Conservation (phyloP, 805 yeast genomes). For the Metschnikowia kofuensis region DNA sequence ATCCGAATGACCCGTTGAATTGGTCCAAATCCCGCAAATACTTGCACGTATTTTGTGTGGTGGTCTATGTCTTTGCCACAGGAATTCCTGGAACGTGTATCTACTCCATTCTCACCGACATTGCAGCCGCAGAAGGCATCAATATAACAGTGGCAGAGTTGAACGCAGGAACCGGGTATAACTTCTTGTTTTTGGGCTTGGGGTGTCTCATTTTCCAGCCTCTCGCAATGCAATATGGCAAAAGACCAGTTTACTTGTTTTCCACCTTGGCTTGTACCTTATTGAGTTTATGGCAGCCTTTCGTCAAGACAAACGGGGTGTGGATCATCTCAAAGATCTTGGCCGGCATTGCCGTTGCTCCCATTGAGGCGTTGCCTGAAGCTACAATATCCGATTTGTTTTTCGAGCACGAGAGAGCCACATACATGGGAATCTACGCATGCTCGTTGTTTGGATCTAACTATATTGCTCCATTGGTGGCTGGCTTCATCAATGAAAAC, state of each 20-base stretch:
- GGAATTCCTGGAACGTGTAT: slow-evolving; percentile 28
- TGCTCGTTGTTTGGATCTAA: slow-evolving; percentile 25
- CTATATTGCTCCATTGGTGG: slow-evolving; percentile 16
- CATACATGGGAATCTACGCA: slow-evolving; percentile 17
- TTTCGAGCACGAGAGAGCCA: slow-evolving; percentile 45
- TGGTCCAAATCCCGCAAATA: slow-evolving; percentile 53
- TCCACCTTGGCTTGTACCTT: slow-evolving; percentile 37
- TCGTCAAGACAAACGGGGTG: slow-evolving; percentile 27
- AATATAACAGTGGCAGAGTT: slow-evolving; percentile 14
- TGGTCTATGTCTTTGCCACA: slow-evolving; percentile 34
- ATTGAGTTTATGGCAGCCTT: slow-evolving; percentile 43
- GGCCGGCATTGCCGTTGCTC: slow-evolving; percentile 31
- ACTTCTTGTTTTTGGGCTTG: slow-evolving; percentile 20
- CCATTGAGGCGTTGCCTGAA: slow-evolving; percentile 49
- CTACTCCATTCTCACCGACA: slow-evolving; percentile 16
- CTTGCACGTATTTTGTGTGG: slow-evolving; percentile 42
- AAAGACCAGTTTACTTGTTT: slow-evolving; percentile 43
- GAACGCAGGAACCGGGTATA: slow-evolving; percentile 18
- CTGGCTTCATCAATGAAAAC: slow-evolving; percentile 20
- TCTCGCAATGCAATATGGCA: slow-evolving; percentile 47
- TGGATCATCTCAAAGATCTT: slow-evolving; percentile 17
- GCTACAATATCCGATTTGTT: slow-evolving; percentile 48
- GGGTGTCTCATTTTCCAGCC: slow-evolving; percentile 54
- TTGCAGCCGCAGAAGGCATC: slow-evolving; percentile 14
- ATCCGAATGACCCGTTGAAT: slow-evolving; percentile 69